phyloP scores from a whole-genome alignment of 2,329 filamentous ascomycete genomes.

The Monosporascus sp. region DNA sequence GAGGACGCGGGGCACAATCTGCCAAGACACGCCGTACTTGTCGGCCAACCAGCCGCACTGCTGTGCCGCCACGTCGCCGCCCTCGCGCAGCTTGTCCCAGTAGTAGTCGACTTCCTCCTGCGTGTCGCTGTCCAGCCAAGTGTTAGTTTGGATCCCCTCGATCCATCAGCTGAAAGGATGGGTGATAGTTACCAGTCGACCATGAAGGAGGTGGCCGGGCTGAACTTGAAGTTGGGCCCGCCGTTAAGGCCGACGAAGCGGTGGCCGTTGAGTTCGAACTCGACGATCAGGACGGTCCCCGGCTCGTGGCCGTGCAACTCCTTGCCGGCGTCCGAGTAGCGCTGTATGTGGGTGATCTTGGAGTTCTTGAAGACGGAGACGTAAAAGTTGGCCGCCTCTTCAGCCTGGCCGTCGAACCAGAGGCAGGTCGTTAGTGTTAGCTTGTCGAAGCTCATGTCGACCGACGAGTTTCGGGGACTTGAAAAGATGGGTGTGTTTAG shows the following conservation, averaged over 20 bases:
- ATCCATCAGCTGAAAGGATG: no score
- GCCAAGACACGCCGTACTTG: conserved; percentile 42
- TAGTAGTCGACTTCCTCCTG: conserved; percentile 44
- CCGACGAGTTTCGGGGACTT: no score
- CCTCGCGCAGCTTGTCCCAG: conserved; percentile 37
- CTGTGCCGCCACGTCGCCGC: conserved; percentile 30
- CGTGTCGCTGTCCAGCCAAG: conserved; percentile 23
- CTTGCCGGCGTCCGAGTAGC: conserved; percentile 18
- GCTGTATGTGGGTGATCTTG: conserved; percentile 27
- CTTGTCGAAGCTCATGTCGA: no score
- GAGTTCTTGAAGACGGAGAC: conserved; percentile 35
- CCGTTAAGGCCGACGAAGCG: conserved; percentile 39
- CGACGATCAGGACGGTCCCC: conserved; percentile 29
- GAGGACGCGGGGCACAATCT: conserved; percentile 36
- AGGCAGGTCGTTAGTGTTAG: conserved; percentile 26
- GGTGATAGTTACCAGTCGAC: conserved; percentile 24
- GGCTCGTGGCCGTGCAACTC: conserved; percentile 11
- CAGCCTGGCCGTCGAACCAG: conserved; percentile 37
- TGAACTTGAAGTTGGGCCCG: conserved; percentile 35
- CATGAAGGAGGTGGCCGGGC: conserved; percentile 37
- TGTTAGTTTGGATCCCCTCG: no score
- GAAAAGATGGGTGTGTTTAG: no score
- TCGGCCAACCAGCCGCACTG: conserved; percentile 42
- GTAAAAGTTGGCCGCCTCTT: conserved; percentile 38
- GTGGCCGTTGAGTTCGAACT: conserved; percentile 35